A percentile compares a stretch with the other conserved stretches of the same genome.
These are phyloP conservation scores for Camellia oleifera DNA, from an alignment of 179 eudicot species.

Conservation along the genomic window DNA sequence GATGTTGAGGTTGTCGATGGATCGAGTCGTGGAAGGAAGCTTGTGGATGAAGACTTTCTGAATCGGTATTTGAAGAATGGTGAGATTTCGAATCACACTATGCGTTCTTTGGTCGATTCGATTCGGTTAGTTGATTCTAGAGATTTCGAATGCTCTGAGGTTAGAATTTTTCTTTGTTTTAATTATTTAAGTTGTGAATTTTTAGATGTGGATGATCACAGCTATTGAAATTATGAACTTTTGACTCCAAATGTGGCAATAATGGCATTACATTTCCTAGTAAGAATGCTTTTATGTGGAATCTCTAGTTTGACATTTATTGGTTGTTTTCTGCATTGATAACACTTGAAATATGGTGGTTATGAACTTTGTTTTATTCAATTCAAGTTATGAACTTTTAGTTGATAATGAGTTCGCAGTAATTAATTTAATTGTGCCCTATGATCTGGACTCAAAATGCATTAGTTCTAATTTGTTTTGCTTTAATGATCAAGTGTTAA, in stretches of 20 bases:
- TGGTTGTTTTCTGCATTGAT: neutral
- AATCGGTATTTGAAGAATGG: conserved; percentile 46
- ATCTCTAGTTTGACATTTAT: no score
- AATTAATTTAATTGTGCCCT: neutral
- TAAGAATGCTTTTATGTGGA: no score
- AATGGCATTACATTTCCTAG: no score
- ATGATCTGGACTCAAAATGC: neutral
- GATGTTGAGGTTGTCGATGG: conserved; percentile 27
- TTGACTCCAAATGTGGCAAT: no score
- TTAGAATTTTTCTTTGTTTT: conserved; percentile 23
- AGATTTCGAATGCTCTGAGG: conserved; percentile 71
- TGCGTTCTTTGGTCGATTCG: conserved; percentile 60
- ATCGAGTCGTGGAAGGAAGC: conserved; percentile 20
- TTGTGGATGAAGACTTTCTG: conserved; percentile 44
- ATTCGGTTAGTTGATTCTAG: conserved; percentile 45
- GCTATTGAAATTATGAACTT: no score
- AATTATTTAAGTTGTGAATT: no score
- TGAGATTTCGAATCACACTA: conserved; percentile 54
- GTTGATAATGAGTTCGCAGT: neutral
- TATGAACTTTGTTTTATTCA: neutral
- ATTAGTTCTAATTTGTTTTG: neutral
- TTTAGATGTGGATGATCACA: no score
- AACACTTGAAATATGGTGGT: neutral
- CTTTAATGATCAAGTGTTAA: neutral
- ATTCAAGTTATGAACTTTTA: neutral